Conservation (phyloP, 1,139 yeast genomes). For the Yamadazyma dushanensis region DNA sequence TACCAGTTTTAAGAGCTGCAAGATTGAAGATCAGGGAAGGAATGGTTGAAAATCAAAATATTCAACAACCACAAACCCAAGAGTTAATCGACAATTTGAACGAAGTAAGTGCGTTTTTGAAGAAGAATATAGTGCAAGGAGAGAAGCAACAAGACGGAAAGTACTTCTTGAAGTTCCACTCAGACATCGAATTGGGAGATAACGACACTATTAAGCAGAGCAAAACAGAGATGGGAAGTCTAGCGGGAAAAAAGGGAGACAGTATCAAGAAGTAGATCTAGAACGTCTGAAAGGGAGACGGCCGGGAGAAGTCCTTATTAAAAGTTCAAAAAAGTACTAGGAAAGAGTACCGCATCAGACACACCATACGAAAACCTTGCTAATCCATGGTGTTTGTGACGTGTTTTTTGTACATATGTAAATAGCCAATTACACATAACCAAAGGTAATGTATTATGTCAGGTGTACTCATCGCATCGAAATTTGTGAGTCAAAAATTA, state of each 20-base stretch:
- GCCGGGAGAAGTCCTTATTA: too few species aligned
- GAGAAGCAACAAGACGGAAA: constrained; percentile 46
- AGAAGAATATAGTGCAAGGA: constrained; percentile 85
- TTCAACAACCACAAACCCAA: constrained; percentile 36
- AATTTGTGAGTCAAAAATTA: background rate
- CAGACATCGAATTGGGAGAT: constrained; percentile 86
- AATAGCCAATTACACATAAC: background rate
- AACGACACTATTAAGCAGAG: constrained; percentile 56
- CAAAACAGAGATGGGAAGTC: constrained; percentile 37
- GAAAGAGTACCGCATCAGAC: too few species aligned
- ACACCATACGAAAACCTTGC: too few species aligned
- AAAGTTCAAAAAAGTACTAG: too few species aligned
- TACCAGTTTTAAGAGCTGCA: constrained; percentile 57
- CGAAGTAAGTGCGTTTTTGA: constrained; percentile 68
- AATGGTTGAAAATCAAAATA: constrained; percentile 39
- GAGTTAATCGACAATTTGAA: constrained; percentile 62
- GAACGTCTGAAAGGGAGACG: too few species aligned
- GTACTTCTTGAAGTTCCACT: constrained; percentile 67
- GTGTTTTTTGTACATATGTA: background rate
- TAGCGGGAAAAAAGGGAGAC: constrained; percentile 38
- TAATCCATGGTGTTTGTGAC: too few species aligned
- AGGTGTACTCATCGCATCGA: background rate
- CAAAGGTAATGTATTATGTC: background rate
- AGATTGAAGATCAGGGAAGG: constrained; percentile 63
- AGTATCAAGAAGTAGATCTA: constrained; percentile 14